Evolutionary conservation across 1,284 basidiomycete genomes (phyloP).

Genomic region (Ustilago xerochloae): DNA sequence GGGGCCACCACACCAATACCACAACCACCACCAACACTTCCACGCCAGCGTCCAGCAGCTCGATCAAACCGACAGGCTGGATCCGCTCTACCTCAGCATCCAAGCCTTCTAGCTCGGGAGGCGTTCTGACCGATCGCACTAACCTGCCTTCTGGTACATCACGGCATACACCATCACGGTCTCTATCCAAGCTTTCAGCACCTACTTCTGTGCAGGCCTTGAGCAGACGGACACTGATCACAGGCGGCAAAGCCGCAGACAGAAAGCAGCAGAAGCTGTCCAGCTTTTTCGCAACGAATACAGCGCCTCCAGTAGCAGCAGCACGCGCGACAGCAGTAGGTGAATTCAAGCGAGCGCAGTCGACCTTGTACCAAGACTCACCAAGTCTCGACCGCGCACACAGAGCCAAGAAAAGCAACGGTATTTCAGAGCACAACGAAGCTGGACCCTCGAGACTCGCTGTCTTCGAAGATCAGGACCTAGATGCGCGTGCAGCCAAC

Average conservation of each 20-base stretch:
- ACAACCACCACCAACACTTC: slow-evolving; percentile 13
- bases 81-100: slow-evolving; percentile 31
- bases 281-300: slow-evolving; percentile 34
- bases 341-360: neutral
- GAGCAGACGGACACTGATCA: neutral
- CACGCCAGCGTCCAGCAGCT: too few relatives aligned
- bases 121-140: slow-evolving; percentile 15
- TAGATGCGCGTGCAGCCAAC: slow-evolving; percentile 27
- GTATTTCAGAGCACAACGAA: neutral
- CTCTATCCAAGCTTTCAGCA: neutral
- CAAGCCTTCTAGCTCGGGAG: slow-evolving; percentile 3
- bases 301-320: slow-evolving; percentile 15
- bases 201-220: neutral
- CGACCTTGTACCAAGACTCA: slow-evolving; percentile 3
- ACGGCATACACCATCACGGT: neutral
- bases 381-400: slow-evolving; percentile 13
- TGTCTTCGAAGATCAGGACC: slow-evolving; percentile 25
- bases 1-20: neutral
- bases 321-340: neutral
- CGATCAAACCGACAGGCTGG: slow-evolving; percentile 42
- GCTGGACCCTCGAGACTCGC: neutral
- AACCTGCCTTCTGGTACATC: slow-evolving; percentile 17
- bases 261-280: slow-evolving; percentile 30
- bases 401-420: neutral
- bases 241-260: neutral